Evolutionary conservation across 345 rosid genomes (phyloP).

Genomic region (Eutrema heterophyllum): DNA sequence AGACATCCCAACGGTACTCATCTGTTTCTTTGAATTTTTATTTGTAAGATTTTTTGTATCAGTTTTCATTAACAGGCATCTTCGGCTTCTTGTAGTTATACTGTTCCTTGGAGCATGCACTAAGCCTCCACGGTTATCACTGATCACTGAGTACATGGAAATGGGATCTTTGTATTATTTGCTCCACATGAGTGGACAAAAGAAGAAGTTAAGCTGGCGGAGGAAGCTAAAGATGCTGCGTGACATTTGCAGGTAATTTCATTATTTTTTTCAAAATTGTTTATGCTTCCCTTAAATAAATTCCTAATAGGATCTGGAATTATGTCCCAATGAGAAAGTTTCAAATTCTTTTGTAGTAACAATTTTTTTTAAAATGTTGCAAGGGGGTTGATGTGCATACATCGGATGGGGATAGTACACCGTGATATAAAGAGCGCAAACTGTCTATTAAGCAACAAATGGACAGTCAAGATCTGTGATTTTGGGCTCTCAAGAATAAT

Average conservation of each 20-base stretch:
- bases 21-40: not conserved
- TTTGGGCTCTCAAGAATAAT: conserved; percentile 93
- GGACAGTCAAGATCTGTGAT: conserved; percentile 93
- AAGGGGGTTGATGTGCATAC: conserved; percentile 99
- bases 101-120: conserved; percentile 98
- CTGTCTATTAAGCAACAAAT: conserved; percentile 87
- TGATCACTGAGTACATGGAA: conserved; percentile 99
- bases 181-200: conserved; percentile 88
- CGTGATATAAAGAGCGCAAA: conserved; percentile 86
- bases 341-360: not conserved
- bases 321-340: not conserved
- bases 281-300: not conserved
- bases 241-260: conserved; percentile 88
- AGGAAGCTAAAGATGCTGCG: conserved; percentile 84
- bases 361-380: not conserved
- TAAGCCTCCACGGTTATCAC: conserved; percentile 83
- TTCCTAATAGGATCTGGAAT: not conserved
- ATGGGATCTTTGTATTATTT: conserved; percentile 84
- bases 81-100: conserved; percentile 65
- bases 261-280: not conserved
- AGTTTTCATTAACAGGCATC: conserved; percentile 8
- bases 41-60: conserved; percentile 9
- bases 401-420: conserved; percentile 93
- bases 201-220: conserved; percentile 83
- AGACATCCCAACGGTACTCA: conserved; percentile 95